Base-by-base conservation (phyloP, 345 rosid species). In the Aquilaria yunnanensis region DNA sequence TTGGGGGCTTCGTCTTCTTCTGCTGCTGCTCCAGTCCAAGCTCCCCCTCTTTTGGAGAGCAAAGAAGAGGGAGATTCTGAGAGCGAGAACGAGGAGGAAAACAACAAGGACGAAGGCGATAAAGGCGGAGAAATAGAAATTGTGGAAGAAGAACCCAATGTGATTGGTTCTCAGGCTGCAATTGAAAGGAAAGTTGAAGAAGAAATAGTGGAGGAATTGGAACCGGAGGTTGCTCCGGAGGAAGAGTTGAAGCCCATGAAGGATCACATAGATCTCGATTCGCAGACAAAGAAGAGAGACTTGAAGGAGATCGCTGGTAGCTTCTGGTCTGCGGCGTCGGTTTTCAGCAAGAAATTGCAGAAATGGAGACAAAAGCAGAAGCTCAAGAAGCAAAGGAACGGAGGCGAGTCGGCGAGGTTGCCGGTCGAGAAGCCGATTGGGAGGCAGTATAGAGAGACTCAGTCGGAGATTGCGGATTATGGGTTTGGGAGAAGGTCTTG, bases 321-420 rank as follows among this genome's bases (percentile, higher is more conserved):
- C 75, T 93, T 93, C 76, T 90, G 97, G 99, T 90, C 99, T 12
- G 99, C 99, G 30, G 97, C 98, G 45, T 93, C 98, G 7, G 94
- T 93, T 30, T 93, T 93, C 68, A 93, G 97, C 80, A 93, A 93
- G 81, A 93, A 90, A 72, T 81, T 90, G 77, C 96, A 84, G 54
- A 90, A 93, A 66, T 93, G 98, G 98, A 86, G 98, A 66, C 89
- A 85, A 52, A 94, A 86, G 67, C 99, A 94, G 84, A 94, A 94
- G 83, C 64, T 81, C 55, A 94, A 94, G 84, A 94, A 88, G 79
- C 82, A 68, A 59, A 63, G 83, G 5, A 85, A 73, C 50, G 85
- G 70, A 14, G 77, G 79, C 16, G 85, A 89, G n/a, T 90, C 91
- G n/a, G 91, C 89, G 3, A 81, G 92, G 46, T 78, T 94, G 74